phyloP scores from a whole-genome alignment of 2,329 filamentous ascomycete species.

The Neurospora sp. region DNA sequence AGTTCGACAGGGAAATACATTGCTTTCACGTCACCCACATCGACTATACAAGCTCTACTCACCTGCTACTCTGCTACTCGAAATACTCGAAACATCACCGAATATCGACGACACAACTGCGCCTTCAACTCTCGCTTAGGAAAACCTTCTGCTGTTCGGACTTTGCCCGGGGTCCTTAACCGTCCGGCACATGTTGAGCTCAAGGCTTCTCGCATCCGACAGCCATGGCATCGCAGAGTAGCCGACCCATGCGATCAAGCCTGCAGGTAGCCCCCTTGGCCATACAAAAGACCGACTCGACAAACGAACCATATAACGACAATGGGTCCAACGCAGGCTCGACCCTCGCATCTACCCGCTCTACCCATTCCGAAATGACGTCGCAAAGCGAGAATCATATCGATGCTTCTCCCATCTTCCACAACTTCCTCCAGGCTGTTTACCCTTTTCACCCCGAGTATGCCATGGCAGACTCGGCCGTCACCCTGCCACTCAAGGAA shows the following conservation, averaged over 20 bases:
- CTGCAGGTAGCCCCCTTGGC: constrained; percentile 50
- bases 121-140: background rate
- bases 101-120: background rate
- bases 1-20: background rate
- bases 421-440: constrained; percentile 90
- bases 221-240: constrained; percentile 38
- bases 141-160: background rate
- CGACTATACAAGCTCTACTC: background rate
- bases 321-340: constrained; percentile 14
- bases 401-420: constrained; percentile 57
- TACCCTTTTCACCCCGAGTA: constrained; percentile 81
- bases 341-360: constrained; percentile 22
- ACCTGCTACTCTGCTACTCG: background rate
- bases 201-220: constrained; percentile 16
- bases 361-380: constrained; percentile 55
- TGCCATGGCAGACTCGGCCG: constrained; percentile 69
- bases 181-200: constrained; percentile 26
- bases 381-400: constrained; percentile 45
- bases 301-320: constrained; percentile 19
- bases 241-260: constrained; percentile 43
- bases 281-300: constrained; percentile 33
- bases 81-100: background rate
- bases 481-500: constrained; percentile 79
- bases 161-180: background rate
- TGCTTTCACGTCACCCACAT: background rate